phyloP scores from a whole-genome alignment of 768 basidiomycete genomes.

The Lyophyllum decastes region DNA sequence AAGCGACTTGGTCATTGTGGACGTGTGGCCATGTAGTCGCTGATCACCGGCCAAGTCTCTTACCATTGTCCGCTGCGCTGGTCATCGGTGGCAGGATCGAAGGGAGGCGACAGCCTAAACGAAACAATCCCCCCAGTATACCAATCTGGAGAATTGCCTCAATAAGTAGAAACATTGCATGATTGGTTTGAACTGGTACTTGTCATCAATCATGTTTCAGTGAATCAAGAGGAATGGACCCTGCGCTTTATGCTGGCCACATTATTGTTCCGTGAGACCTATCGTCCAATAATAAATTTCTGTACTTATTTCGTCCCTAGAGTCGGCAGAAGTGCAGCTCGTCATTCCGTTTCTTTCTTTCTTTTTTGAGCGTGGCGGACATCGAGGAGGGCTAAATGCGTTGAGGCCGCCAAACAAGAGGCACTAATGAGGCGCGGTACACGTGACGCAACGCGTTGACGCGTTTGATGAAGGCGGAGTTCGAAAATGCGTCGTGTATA shows the following conservation, averaged over 20 bases:
- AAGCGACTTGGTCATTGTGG: neutral
- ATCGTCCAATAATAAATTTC: neutral
- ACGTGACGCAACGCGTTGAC: conserved; percentile 40
- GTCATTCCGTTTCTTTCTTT: neutral
- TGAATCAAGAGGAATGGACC: conserved; percentile 8
- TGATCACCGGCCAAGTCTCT: neutral
- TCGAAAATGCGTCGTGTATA: conserved; percentile 27
- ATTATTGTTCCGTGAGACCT: conserved; percentile 1
- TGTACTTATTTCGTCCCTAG: conserved; percentile 5
- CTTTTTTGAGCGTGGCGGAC: conserved; percentile 3
- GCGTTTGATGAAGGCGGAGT: conserved; percentile 41
- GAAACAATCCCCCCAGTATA: too few species aligned
- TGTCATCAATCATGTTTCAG: conserved; percentile 6
- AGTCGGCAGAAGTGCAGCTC: neutral
- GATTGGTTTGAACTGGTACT: neutral
- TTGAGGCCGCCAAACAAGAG: conserved; percentile 13
- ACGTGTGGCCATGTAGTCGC: neutral
- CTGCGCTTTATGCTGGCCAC: neutral
- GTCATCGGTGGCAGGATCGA: neutral
- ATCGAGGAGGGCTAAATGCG: conserved; percentile 9
- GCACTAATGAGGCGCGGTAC: conserved; percentile 22
- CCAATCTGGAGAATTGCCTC: neutral
- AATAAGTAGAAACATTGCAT: neutral
- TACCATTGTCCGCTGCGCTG: conserved; percentile 1
- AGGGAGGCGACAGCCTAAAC: neutral